Evolutionary conservation across 768 basidiomycete genomes (phyloP).

Genomic region (Lactarius pseudohatsudake): DNA sequence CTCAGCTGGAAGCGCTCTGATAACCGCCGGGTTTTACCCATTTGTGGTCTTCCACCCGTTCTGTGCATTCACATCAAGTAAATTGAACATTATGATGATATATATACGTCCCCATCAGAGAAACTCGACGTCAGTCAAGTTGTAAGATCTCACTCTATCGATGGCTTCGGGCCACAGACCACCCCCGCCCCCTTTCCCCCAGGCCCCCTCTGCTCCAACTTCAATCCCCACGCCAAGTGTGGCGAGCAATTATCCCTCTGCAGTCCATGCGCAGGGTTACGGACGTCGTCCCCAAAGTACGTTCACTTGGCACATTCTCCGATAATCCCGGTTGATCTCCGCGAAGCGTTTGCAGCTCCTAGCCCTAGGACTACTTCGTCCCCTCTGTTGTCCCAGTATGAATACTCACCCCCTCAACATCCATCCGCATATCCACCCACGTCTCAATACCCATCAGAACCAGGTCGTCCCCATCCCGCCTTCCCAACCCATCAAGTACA

Average conservation of each 20-base stretch:
- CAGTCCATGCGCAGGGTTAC: neutral
- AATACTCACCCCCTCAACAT: neutral
- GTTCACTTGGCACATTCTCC: neutral
- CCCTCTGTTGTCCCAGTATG: neutral
- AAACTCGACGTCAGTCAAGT: neutral
- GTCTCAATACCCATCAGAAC: neutral
- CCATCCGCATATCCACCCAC: neutral
- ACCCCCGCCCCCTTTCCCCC: neutral
- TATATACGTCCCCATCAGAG: neutral
- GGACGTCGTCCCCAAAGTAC: neutral
- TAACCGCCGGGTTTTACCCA: neutral
- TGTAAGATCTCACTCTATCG: neutral
- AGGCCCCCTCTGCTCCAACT: neutral
- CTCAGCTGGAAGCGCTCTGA: neutral
- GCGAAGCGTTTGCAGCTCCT: neutral
- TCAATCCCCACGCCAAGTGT: neutral
- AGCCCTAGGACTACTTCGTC: neutral
- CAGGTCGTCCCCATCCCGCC: neutral
- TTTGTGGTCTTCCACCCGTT: neutral
- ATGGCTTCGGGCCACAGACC: neutral
- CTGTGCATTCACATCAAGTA: neutral
- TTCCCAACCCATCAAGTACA: neutral
- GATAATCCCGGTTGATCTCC: neutral
- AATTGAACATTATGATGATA: neutral
- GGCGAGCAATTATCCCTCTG: neutral